Base-by-base conservation (phyloP, 176 grass and related monocot genomes). In the Elymus sibiricus region DNA sequence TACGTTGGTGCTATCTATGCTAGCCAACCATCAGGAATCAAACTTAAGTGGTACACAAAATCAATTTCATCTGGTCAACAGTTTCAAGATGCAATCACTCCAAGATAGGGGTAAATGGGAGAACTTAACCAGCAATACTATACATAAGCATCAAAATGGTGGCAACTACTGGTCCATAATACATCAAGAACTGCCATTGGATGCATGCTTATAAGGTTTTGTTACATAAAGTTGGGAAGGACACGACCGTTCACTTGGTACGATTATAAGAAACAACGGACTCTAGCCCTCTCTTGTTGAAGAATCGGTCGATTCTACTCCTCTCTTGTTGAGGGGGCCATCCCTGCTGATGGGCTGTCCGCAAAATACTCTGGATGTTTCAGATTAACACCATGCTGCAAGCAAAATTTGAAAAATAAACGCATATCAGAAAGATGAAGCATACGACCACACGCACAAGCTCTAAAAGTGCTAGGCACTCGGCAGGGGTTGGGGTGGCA, bases 341-440 rank as follows among this genome's bases (percentile, higher is more conserved):
- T 86, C 76, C 94, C 94, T 55, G 92, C 90, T 64, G 90, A 96
- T 34, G 90, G 94, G 90, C 79, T 92, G 86, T 96, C 92, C 16
- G 94, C 92, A 11, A 99, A 99, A 74, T 96, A 99, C 65, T 99
- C 94, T 3, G 93, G 88, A 79, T 96, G 97, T 84, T 93, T 96
- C 88, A 99, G 90, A 89, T 96, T 99, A 85, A 99, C 92, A 82
- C 94, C 97, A 70, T 99, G 90, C 97, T 99, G 88, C 70, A 82
- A 79, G 60, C 67, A 38, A 65, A 73, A 79, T 40, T 58, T 63
- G 24, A 63, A 5, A 37, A 6, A 22, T 22, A 15, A 66, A 28
- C 25, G 10, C 44, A 60, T 27, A 80, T 84, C 37, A 80, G 16
- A 70, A 25, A 70, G n/a, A 55, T 53, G 39, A 77, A 64, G 53